Conservation (phyloP, 441 rosid genomes). For the Cnidoscolus chayamansa region DNA sequence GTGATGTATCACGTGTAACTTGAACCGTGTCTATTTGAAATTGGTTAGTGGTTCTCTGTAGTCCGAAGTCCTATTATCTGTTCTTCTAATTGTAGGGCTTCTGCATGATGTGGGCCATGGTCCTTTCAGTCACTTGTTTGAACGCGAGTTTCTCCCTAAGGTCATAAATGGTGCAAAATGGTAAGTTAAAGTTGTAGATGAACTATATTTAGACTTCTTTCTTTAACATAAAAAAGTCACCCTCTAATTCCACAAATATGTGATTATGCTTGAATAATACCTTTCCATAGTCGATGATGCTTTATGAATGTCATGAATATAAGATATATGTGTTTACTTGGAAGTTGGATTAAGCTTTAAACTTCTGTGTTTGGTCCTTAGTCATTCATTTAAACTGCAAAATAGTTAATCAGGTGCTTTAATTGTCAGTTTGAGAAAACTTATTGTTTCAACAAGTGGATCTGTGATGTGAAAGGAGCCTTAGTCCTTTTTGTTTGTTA, state of each 20-base stretch:
- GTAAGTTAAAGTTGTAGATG: slow-evolving; percentile 33
- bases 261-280: neutral
- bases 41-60: slow-evolving; percentile 2
- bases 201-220: neutral
- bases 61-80: neutral
- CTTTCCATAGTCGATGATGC: neutral
- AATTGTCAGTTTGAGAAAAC: no score
- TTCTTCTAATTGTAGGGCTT: slow-evolving; percentile 50
- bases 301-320: neutral
- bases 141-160: slow-evolving; percentile 71
- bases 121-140: slow-evolving; percentile 87
- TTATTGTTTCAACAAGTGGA: neutral
- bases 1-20: slow-evolving; percentile 31
- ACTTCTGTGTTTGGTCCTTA: neutral
- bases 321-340: neutral
- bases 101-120: slow-evolving; percentile 92
- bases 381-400: neutral
- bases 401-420: neutral
- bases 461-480: neutral
- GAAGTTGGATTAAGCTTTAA: neutral
- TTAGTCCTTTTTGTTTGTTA: neutral
- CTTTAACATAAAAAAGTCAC: neutral
- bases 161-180: slow-evolving; percentile 47
- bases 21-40: slow-evolving; percentile 8
- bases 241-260: neutral